Evolutionary conservation across 75 land plant species (phyloP), one percentile per base, ranked within the genome.

Genomic region (Picea glauca): DNA sequence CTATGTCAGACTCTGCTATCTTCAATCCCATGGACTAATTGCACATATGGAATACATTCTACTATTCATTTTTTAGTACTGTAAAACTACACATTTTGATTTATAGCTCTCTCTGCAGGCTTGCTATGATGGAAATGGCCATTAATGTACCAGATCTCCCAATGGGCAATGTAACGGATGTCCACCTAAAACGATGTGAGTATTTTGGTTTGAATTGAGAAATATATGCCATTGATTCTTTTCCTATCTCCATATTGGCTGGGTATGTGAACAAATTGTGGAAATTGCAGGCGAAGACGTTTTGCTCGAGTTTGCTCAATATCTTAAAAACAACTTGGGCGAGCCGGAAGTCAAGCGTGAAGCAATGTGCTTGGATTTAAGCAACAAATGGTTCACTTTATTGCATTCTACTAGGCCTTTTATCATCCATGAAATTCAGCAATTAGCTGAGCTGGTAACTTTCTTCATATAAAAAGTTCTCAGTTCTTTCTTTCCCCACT

Each of bases 51-150:
- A 9, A 50, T 12, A 8, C 12, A 50, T 50, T 50, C 56, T 12
- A 50, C 56, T 50, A 1, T 50, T 50, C 56, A 50, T 50, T 9
- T 50, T 8, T 59, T 50, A 50, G 56, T 50, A 50, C 12, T 50
- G 56, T 50, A 50, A 50, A 50, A 50, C 56, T 50, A 50, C 56
- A 50, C 56, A 50, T 50, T 2, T 50, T 50, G 56, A 50, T 50
- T 50, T 9, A 50, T 50, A 9, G 1, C 56, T 50, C 9, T 50
- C 9, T 50, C 9, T 9, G 7, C 77, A 93, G 95, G 79, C 89
- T 88, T 65, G 91, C 93, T 13, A 54, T 91, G 80, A 84, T 89
- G 87, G 95, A 93, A 76, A 87, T 91, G 91, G 93, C 85, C 3
- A 20, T 75, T 3, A 90, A 93, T 65, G 32, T 73, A 12, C 93